phyloP scores from a whole-genome alignment of 116 monocot species.

The Phalaenopsis hybrid region DNA sequence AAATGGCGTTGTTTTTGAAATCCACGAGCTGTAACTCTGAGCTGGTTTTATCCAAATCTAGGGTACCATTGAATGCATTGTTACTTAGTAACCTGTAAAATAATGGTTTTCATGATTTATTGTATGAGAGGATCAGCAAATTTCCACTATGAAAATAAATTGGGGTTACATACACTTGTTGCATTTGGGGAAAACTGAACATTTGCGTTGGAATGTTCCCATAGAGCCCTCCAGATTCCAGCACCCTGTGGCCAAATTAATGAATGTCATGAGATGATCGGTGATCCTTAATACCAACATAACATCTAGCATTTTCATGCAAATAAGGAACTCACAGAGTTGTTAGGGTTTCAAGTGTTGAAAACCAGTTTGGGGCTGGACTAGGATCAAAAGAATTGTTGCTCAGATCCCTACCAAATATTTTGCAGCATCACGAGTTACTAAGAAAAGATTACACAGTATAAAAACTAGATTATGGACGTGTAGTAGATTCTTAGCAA shows the following conservation, averaged over 20 bases:
- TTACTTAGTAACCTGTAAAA: slow-evolving; percentile 24
- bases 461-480: neutral
- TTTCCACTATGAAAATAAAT: neutral
- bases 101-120: neutral
- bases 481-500: neutral
- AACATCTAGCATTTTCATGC: neutral
- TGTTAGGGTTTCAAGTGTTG: slow-evolving; percentile 15
- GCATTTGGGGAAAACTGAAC: slow-evolving; percentile 25
- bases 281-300: neutral
- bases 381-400: slow-evolving; percentile 36
- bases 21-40: slow-evolving; percentile 19
- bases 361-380: slow-evolving; percentile 37
- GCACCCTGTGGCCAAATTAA: slow-evolving; percentile 13
- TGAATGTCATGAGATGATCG: neutral
- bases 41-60: slow-evolving; percentile 24
- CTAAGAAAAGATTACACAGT: neutral
- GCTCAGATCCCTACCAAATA: slow-evolving; percentile 28
- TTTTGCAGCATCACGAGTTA: neutral
- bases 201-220: slow-evolving; percentile 31
- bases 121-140: neutral
- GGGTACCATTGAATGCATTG: slow-evolving; percentile 39
- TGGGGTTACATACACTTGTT: slow-evolving; percentile 21
- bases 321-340: slow-evolving; percentile 24
- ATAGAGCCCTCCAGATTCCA: slow-evolving; percentile 37
- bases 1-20: slow-evolving; percentile 30